Conservation (phyloP, 129 eudicot species). For the Saposhnikovia divaricata region DNA sequence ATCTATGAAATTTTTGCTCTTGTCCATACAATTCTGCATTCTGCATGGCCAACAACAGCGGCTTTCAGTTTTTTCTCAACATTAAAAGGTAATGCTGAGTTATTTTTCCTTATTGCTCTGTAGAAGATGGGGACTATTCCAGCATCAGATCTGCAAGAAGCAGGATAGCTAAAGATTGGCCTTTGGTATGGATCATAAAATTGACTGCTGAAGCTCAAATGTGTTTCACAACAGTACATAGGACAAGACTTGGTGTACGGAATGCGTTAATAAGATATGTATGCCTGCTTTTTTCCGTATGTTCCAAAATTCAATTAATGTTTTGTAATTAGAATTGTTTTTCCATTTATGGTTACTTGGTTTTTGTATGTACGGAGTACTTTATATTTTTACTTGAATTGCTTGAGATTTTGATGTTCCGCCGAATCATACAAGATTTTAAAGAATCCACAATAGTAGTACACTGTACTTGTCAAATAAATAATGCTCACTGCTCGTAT, state of each 20-base stretch:
- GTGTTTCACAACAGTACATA: slow-evolving; percentile 21
- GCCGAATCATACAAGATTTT: not conserved
- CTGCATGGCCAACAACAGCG: slow-evolving; percentile 49
- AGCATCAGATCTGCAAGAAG: not conserved
- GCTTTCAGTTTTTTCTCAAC: slow-evolving; percentile 31
- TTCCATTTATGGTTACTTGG: not conserved
- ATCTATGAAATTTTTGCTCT: not conserved
- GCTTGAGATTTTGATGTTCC: not conserved
- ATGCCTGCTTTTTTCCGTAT: not conserved
- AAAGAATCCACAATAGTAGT: not conserved
- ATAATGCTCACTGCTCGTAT: not conserved
- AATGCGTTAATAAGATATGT: slow-evolving; percentile 8
- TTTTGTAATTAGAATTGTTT: not conserved
- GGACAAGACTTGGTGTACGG: slow-evolving; percentile 11
- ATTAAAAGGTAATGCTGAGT: slow-evolving; percentile 32
- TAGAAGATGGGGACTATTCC: not conserved
- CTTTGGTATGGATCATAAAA: slow-evolving; percentile 17
- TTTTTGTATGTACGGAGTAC: not conserved
- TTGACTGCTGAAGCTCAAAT: slow-evolving; percentile 20
- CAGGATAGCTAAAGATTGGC: slow-evolving; percentile 14
- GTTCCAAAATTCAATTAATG: not conserved
- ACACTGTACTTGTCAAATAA: not conserved
- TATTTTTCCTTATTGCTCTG: slow-evolving; percentile 15
- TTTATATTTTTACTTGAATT: not conserved
- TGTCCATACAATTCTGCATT: slow-evolving; percentile 24